These are phyloP conservation scores for Xylaria polymorpha DNA, from an alignment of 2,329 filamentous ascomycete species.

Conservation along the genomic window DNA sequence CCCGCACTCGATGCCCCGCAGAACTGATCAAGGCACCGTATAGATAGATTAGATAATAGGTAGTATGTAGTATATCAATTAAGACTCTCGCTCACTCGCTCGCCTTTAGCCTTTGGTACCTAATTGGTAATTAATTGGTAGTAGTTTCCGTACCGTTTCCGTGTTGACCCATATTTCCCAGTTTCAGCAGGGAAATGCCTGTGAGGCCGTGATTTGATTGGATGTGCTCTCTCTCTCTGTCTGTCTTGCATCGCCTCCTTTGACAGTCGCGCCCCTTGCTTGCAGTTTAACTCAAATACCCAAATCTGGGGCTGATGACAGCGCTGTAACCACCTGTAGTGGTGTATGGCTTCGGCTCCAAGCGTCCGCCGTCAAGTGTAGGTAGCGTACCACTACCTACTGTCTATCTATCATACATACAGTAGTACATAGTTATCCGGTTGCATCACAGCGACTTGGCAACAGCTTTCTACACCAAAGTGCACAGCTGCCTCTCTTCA, in stretches of 20 bases:
- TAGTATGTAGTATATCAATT: background rate
- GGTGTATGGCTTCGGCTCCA: conserved; percentile 11
- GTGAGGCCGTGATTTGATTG: conserved; percentile 20
- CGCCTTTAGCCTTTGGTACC: background rate
- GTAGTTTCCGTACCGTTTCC: conserved; percentile 21
- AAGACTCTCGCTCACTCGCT: background rate
- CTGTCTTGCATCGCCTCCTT: background rate
- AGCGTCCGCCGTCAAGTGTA: conserved; percentile 13
- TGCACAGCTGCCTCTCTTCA: background rate
- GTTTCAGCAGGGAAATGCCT: conserved; percentile 8
- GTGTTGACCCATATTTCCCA: conserved; percentile 8
- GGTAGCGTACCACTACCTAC: conserved; percentile 1
- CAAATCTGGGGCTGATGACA: conserved; percentile 16
- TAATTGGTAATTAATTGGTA: background rate
- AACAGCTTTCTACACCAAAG: conserved; percentile 26
- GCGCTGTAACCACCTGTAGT: conserved; percentile 9
- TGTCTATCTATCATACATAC: background rate
- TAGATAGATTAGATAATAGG: background rate
- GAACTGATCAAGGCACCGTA: background rate
- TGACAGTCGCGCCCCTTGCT: too few species aligned
- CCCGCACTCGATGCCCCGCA: background rate
- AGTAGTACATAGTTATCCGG: background rate
- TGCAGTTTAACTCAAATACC: background rate
- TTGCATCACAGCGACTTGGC: conserved; percentile 26
- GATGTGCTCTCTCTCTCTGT: background rate